Base-by-base conservation (phyloP, 2,329 filamentous ascomycete genomes). In the Eurotiales sp. region DNA sequence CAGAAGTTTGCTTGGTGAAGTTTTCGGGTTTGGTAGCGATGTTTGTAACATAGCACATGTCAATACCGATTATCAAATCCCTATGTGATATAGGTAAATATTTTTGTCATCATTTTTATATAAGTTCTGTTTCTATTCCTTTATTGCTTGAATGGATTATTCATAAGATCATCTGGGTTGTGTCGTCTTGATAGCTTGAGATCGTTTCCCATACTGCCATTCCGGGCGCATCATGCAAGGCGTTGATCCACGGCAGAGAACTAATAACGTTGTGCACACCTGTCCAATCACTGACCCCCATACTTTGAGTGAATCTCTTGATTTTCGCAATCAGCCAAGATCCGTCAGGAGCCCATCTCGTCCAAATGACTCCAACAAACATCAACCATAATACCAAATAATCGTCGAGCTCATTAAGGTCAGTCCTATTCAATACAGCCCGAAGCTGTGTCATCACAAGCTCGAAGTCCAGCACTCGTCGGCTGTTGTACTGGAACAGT, bases 1-100 rank as follows among this genome's bases (percentile, higher is more conserved):
- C 61, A 71, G 47, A 62, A 66, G 30, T 75, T 75, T 23, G 29
- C 46, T 21, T 21, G 41, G 17, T 61, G 61, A 19, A 22, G 15
- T n/a, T n/a, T n/a, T n/a, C n/a, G n/a, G n/a, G n/a, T n/a, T n/a
- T n/a, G n/a, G n/a, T n/a, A n/a, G n/a, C n/a, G n/a, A n/a, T n/a
- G n/a, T n/a, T n/a, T n/a, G n/a, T n/a, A n/a, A n/a, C n/a, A n/a
- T n/a, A n/a, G n/a, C n/a, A n/a, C n/a, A n/a, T n/a, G n/a, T n/a
- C n/a, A n/a, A n/a, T n/a, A n/a, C n/a, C n/a, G n/a, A n/a, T n/a
- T n/a, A n/a, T n/a, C n/a, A n/a, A n/a, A n/a, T n/a, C n/a, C n/a
- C n/a, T n/a, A n/a, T n/a, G n/a, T n/a, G n/a, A n/a, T n/a, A n/a
- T n/a, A n/a, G n/a, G n/a, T n/a, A n/a, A n/a, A n/a, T n/a, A n/a